These are phyloP conservation scores for Xylariaceae sp. DNA, from an alignment of 2,329 filamentous ascomycete genomes.

Conservation along the genomic window DNA sequence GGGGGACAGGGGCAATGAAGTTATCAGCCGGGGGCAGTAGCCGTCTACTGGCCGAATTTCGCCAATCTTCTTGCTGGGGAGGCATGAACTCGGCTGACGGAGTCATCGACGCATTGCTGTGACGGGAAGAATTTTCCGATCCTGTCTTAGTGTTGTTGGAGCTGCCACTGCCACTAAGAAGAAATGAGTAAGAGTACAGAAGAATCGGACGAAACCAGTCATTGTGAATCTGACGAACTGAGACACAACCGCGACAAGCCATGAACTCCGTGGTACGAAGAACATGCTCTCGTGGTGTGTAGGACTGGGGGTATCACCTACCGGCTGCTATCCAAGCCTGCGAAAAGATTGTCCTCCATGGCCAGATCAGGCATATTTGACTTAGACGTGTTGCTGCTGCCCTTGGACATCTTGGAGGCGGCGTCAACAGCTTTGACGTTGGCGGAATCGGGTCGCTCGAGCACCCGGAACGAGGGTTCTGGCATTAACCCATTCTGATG, in stretches of 20 bases:
- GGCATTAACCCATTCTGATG: slow-evolving; percentile 44
- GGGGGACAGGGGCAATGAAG: slow-evolving; percentile 17
- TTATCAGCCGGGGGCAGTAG: slow-evolving; percentile 36
- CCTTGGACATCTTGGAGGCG: slow-evolving; percentile 39
- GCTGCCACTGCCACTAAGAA: slow-evolving; percentile 50
- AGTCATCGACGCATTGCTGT: slow-evolving; percentile 58
- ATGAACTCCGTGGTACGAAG: background rate
- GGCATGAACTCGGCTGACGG: slow-evolving; percentile 46
- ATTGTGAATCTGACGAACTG: slow-evolving; percentile 13
- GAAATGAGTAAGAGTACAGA: slow-evolving; percentile 35
- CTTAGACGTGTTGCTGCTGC: slow-evolving; percentile 36
- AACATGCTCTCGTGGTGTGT: background rate
- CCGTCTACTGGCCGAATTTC: slow-evolving; percentile 35
- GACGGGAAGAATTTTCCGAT: slow-evolving; percentile 56
- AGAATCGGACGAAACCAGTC: slow-evolving; percentile 19
- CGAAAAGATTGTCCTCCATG: slow-evolving; percentile 54
- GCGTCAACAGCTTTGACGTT: slow-evolving; percentile 47
- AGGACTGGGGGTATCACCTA: slow-evolving; percentile 36
- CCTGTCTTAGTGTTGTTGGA: slow-evolving; percentile 57
- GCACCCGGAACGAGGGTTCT: slow-evolving; percentile 53
- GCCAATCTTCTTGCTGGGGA: slow-evolving; percentile 38
- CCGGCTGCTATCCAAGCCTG: slow-evolving; percentile 51
- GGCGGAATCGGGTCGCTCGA: slow-evolving; percentile 47
- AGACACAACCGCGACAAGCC: slow-evolving; percentile 18
- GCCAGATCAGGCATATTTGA: slow-evolving; percentile 36